These are phyloP conservation scores for Aphanomyces invadans DNA, from an alignment of 352 stramenopile species.

Conservation along the genomic window DNA sequence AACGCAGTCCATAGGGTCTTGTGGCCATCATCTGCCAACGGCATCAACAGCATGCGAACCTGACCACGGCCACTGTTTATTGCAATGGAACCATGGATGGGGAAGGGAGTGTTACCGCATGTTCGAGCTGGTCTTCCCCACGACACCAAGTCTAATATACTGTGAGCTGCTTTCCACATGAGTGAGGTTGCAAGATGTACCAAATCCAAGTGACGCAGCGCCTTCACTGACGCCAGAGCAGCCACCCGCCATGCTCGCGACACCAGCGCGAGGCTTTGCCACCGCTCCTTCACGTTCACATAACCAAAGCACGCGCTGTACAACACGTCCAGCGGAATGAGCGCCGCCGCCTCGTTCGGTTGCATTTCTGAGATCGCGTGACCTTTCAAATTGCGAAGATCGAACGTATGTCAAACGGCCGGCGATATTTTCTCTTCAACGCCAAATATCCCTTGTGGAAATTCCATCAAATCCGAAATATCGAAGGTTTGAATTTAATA, in stretches of 20 bases:
- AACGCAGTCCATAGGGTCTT: neutral
- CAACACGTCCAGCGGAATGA: conserved; percentile 2
- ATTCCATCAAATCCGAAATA: too few relatives aligned
- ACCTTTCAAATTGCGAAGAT: conserved; percentile 10
- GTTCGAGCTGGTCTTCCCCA: conserved; percentile 48
- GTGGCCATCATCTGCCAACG: neutral
- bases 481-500: too few relatives aligned
- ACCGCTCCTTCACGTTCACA: conserved; percentile 50
- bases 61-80: neutral
- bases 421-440: neutral
- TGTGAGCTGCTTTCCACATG: too few relatives aligned
- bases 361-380: neutral
- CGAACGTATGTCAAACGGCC: too few relatives aligned
- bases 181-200: too few relatives aligned
- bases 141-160: conserved; percentile 56
- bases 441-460: too few relatives aligned
- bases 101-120: conserved; percentile 22
- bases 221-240: conserved; percentile 42
- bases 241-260: conserved; percentile 10
- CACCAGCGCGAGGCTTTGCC: conserved; percentile 37
- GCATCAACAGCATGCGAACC: conserved; percentile 27
- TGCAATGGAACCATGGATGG: neutral
- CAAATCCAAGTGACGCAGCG: conserved; percentile 42
- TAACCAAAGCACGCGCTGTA: conserved; percentile 27
- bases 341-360: neutral